Evolutionary conservation across 495 filamentous ascomycete genomes (phyloP).

Genomic region (Cladorrhinum samala): DNA sequence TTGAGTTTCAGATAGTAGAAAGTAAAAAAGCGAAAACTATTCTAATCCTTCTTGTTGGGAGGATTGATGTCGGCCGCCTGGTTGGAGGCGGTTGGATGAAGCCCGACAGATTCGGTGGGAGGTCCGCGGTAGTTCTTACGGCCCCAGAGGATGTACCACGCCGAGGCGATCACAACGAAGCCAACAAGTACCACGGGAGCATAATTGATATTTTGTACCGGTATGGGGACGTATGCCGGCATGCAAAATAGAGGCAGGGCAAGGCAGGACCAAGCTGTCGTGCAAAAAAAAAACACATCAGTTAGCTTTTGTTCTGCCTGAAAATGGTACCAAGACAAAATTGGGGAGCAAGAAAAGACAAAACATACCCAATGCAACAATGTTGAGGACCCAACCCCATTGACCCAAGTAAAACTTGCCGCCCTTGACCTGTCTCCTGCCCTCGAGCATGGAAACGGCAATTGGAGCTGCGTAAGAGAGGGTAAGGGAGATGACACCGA

Average conservation of each 20-base stretch:
- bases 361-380: conserved; percentile 48
- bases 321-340: conserved; percentile 8
- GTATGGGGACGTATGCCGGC: conserved; percentile 55
- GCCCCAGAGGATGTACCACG: conserved; percentile 49
- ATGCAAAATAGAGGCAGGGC: conserved; percentile 62
- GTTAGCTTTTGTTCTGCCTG: neutral
- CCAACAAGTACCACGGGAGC: conserved; percentile 57
- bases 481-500: conserved; percentile 55
- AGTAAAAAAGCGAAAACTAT: too few species aligned
- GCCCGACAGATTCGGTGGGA: conserved; percentile 31
- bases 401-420: conserved; percentile 51
- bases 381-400: conserved; percentile 52
- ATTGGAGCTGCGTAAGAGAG: conserved; percentile 56
- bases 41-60: conserved; percentile 15
- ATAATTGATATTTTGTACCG: conserved; percentile 55
- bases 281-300: conserved; percentile 8
- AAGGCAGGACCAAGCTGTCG: conserved; percentile 52
- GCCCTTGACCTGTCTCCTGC: conserved; percentile 43
- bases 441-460: conserved; percentile 45
- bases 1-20: too few species aligned
- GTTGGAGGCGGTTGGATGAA: neutral
- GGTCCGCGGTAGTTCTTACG: conserved; percentile 66
- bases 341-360: neutral
- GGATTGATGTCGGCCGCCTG: neutral
- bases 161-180: conserved; percentile 45